Evolutionary conservation across 805 yeast species (phyloP).

Genomic region (Suhomyces prunicola): DNA sequence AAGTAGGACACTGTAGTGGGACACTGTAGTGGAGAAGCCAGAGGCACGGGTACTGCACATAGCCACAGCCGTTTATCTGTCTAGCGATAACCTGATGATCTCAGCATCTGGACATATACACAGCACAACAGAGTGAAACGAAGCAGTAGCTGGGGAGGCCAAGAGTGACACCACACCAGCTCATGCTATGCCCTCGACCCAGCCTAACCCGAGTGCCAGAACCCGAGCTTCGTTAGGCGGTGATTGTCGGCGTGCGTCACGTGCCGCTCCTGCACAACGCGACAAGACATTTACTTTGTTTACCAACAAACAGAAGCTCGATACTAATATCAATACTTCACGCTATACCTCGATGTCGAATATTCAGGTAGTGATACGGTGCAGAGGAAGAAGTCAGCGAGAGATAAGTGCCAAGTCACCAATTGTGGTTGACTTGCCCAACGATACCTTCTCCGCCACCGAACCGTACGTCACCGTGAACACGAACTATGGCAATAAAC

Average conservation of each 20-base stretch:
- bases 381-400: constrained; percentile 47
- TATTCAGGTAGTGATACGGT: constrained; percentile 53
- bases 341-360: constrained; percentile 24
- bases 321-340: neutral
- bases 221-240: too few relatives aligned
- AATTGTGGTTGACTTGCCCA: constrained; percentile 46
- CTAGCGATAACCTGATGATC: too few relatives aligned
- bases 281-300: neutral
- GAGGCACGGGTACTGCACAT: too few relatives aligned
- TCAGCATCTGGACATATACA: too few relatives aligned
- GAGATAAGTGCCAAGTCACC: constrained; percentile 47
- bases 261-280: neutral
- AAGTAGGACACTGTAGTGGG: too few relatives aligned
- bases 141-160: too few relatives aligned
- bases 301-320: neutral
- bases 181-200: too few relatives aligned
- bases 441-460: constrained; percentile 18
- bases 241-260: neutral
- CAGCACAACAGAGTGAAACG: too few relatives aligned
- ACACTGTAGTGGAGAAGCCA: too few relatives aligned
- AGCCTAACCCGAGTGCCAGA: too few relatives aligned
- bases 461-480: constrained; percentile 21
- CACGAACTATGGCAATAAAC: constrained; percentile 11
- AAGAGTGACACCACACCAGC: too few relatives aligned
- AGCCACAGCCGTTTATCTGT: too few relatives aligned